Conservation (phyloP, 805 yeast species). For the Sugiyamaella floridensis region DNA sequence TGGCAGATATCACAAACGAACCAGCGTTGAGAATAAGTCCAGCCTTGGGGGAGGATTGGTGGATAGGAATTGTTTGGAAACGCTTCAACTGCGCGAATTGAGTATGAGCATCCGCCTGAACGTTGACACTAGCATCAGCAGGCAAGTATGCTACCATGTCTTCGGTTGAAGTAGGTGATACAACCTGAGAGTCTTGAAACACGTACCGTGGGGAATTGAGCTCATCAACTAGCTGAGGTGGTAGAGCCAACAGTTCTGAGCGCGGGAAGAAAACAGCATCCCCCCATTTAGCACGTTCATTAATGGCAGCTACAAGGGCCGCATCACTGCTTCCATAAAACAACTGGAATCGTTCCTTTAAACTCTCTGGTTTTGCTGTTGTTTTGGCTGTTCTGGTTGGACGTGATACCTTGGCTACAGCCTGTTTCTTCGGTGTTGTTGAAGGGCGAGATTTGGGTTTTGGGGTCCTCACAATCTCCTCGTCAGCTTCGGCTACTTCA, state of each 20-base stretch:
- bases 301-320: constrained; percentile 37
- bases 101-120: neutral
- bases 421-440: too few relatives aligned
- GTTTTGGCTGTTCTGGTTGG: too few relatives aligned
- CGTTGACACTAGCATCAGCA: neutral
- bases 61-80: neutral
- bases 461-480: neutral
- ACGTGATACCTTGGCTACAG: too few relatives aligned
- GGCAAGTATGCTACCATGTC: neutral
- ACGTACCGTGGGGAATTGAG: neutral
- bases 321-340: constrained; percentile 46
- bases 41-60: constrained; percentile 22
- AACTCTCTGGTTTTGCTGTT: constrained; percentile 9
- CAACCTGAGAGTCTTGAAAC: neutral
- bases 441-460: neutral
- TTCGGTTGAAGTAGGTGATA: neutral
- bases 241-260: constrained; percentile 24
- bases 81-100: neutral
- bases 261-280: constrained; percentile 39
- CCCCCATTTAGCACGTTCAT: constrained; percentile 47
- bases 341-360: constrained; percentile 38
- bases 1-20: constrained; percentile 44
- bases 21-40: constrained; percentile 45
- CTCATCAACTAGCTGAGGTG: neutral
- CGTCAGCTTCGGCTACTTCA: constrained; percentile 4